Evolutionary conservation across 1,284 basidiomycete species (phyloP).

Genomic region (Erythrobasidium hasegawianum): DNA sequence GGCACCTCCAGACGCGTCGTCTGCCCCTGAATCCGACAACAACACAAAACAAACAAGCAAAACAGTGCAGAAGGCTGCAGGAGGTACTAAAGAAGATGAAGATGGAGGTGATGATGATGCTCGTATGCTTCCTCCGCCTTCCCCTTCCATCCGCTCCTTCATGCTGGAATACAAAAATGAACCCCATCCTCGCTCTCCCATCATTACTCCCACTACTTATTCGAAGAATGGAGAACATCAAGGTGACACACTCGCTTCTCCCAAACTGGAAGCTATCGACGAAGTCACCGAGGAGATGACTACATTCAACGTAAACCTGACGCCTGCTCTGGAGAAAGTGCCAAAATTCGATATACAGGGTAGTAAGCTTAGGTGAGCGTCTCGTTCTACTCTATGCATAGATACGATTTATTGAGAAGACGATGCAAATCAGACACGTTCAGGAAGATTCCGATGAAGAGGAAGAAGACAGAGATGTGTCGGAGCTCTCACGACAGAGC

Average conservation of each 20-base stretch:
- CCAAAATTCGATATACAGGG: background rate
- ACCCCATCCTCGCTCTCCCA: background rate
- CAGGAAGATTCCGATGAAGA: background rate
- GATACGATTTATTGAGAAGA: no score
- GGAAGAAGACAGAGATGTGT: background rate
- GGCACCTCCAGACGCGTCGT: background rate
- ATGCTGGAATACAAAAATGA: background rate
- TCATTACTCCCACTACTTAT: background rate
- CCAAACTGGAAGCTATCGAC: slow-evolving; percentile 20
- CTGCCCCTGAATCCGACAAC: background rate
- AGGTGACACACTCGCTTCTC: slow-evolving; percentile 2
- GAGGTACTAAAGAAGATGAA: background rate
- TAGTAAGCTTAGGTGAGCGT: background rate
- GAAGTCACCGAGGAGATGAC: slow-evolving; percentile 17
- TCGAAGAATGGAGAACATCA: background rate
- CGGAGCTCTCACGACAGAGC: background rate
- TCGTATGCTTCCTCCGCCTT: background rate
- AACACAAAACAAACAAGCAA: background rate
- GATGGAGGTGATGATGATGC: background rate
- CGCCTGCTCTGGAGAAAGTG: background rate
- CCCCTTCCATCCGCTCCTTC: slow-evolving; percentile 5
- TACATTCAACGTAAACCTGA: background rate
- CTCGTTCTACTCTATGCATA: background rate
- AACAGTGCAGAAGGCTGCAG: background rate
- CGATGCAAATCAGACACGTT: background rate